Base-by-base conservation (phyloP, 140 eudicot genomes). In the Cichorium intybus region DNA sequence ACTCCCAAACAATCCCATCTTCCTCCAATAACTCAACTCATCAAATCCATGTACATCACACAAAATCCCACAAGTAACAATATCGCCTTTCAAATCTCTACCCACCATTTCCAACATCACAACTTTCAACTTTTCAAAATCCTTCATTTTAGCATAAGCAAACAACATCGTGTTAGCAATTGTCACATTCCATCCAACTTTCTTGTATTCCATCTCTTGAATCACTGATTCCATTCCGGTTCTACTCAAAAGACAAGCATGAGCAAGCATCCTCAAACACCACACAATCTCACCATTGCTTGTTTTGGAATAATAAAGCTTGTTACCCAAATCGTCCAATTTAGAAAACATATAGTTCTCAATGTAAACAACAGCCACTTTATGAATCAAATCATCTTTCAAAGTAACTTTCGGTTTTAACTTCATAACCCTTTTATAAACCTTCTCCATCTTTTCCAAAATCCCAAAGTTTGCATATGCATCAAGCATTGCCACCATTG, bases 51-150 rank as follows among this genome's bases (percentile, higher is more conserved):
- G 50, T 26, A 66, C 81, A 46, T 82, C 87, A 62, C 18, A 73
- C 69, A 82, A 47, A 24, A 82, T 68, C 56, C 84, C 87, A 60
- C 76, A 68, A 10, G 87, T 82, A 39, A 82, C 81, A 54, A 82
- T 61, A 56, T 82, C 87, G 4, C 81, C 81, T 66, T 74, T 71
- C 81, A 82, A 79, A 61, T 57, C 47, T 33, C 64, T 27, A 74
- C 22, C 68, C 37, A 49, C 74, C 68, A 79, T 66, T 63, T 79
- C 62, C 24, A 71, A 24, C 2, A 74, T 39, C 26, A 74, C 53
- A 50, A 65, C 37, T 17, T 74, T 51, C 43, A 79, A 49, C 1
- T 27, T 33, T 17, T 21, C 69, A 5, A 57, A 50, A 51, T 75
- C 78, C 21, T 59, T 63, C 81, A 79, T 75, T 64, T 78, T 82